phyloP scores from a whole-genome alignment of 305 asterid species.

The Lippia alba region DNA sequence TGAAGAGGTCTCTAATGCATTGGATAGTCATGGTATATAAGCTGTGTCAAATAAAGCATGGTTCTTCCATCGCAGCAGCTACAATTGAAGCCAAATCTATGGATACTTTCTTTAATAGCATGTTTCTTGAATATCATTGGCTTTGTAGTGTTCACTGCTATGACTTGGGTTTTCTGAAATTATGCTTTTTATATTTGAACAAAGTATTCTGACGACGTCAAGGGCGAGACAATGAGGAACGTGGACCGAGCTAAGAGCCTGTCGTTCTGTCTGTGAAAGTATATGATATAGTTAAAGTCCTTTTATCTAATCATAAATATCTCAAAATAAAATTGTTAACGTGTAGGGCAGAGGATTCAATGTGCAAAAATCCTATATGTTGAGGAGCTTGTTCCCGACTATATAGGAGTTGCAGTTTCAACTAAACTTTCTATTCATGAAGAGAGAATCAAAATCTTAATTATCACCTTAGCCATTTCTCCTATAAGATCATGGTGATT shows the following conservation, averaged over 20 bases:
- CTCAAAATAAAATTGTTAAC: constrained; percentile 21
- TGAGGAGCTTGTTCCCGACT: constrained; percentile 90
- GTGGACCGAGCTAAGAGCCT: constrained; percentile 66
- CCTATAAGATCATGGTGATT: constrained; percentile 7
- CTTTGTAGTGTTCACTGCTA: constrained; percentile 7
- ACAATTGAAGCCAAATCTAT: constrained; percentile 94
- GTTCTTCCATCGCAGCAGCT: constrained; percentile 83
- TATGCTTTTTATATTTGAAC: constrained; percentile 26
- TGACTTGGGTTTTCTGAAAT: constrained; percentile 25
- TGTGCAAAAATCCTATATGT: constrained; percentile 74
- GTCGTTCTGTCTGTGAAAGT: constrained; percentile 97
- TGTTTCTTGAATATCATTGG: constrained; percentile 43
- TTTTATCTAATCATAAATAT: constrained; percentile 12
- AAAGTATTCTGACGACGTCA: constrained; percentile 59
- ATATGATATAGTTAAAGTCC: constrained; percentile 24
- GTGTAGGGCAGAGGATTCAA: constrained; percentile 90
- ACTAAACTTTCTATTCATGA: constrained; percentile 79
- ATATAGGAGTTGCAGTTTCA: constrained; percentile 76
- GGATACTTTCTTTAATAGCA: constrained; percentile 78
- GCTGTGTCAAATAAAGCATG: constrained; percentile 82
- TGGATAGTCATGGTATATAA: constrained; percentile 79
- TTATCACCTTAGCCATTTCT: constrained; percentile 8
- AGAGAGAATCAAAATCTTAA: constrained; percentile 49
- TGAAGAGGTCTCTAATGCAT: constrained; percentile 79
- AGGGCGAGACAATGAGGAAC: constrained; percentile 52